Percentiles rank a stretch among this genome's conserved stretches.
These are phyloP conservation scores for Stellera chamaejasme DNA, from an alignment of 345 rosid genomes.

Conservation along the genomic window DNA sequence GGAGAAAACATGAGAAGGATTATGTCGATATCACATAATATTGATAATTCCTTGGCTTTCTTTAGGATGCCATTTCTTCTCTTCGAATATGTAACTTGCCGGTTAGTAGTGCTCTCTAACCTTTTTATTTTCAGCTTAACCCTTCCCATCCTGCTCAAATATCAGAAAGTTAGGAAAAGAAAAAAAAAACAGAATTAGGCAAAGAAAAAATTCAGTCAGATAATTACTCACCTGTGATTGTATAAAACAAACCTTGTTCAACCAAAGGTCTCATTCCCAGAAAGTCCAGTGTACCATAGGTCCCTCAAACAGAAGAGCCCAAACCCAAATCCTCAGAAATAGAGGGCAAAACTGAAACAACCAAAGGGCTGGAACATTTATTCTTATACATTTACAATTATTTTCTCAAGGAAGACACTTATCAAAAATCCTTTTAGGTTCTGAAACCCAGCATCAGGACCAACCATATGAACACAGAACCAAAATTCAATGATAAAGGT, in stretches of 20 bases:
- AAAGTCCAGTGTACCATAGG: constrained; percentile 14
- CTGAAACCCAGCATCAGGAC: constrained; percentile 7
- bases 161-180: neutral
- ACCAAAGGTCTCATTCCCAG: constrained; percentile 29
- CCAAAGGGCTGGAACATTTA: constrained; percentile 6
- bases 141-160: constrained; percentile 67
- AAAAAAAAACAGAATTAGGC: neutral
- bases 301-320: constrained; percentile 8
- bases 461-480: neutral
- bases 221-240: constrained; percentile 21
- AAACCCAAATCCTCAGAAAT: constrained; percentile 8
- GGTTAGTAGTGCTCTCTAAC: constrained; percentile 63
- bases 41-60: constrained; percentile 85
- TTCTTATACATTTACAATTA: neutral
- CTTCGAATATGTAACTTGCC: constrained; percentile 82
- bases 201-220: neutral
- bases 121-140: constrained; percentile 81
- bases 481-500: neutral
- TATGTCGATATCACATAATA: constrained; percentile 75
- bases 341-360: neutral
- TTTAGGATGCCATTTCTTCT: constrained; percentile 77
- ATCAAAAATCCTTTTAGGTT: neutral
- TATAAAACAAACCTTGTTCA: constrained; percentile 13
- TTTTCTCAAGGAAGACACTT: constrained; percentile 9
- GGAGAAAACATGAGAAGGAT: constrained; percentile 92